Evolutionary conservation across 1,139 yeast species (phyloP).

Genomic region (Diutina pseudorugosa): DNA sequence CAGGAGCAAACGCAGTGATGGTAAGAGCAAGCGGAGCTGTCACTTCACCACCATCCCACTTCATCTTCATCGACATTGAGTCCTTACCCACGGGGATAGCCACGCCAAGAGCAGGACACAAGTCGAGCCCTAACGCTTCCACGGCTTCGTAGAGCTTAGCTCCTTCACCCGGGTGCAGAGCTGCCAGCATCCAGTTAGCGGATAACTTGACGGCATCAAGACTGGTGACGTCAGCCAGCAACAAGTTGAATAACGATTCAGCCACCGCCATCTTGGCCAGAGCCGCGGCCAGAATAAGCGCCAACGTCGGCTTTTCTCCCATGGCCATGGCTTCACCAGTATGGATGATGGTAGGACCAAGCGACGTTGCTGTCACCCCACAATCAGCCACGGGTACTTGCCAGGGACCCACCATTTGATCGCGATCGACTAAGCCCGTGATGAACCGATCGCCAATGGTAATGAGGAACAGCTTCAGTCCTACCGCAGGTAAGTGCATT

Average conservation of each 20-base stretch:
- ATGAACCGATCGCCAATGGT: constrained; percentile 97
- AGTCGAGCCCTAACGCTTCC: constrained; percentile 87
- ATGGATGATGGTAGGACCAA: constrained; percentile 54
- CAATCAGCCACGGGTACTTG: constrained; percentile 99
- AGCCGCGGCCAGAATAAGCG: constrained; percentile 83
- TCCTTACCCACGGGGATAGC: constrained; percentile 98
- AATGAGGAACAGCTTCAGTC: constrained; percentile 86
- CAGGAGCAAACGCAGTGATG: constrained; percentile 87
- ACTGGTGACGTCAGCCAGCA: constrained; percentile 79
- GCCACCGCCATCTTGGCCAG: constrained; percentile 98
- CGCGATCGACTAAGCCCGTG: constrained; percentile 94
- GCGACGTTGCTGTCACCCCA: constrained; percentile 88
- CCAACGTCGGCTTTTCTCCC: constrained; percentile 94
- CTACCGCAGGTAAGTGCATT: constrained; percentile 84
- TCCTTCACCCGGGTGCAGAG: constrained; percentile 93
- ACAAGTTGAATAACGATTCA: constrained; percentile 78
- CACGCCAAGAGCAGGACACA: constrained; percentile 87
- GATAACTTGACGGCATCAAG: constrained; percentile 73
- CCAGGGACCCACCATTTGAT: constrained; percentile 99
- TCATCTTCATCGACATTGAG: constrained; percentile 99
- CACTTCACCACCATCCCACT: constrained; percentile 88
- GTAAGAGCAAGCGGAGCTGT: constrained; percentile 91
- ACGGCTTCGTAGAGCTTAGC: constrained; percentile 93
- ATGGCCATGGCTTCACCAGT: constrained; percentile 97
- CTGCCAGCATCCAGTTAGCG: constrained; percentile 99